Conservation (phyloP, 805 yeast genomes). For the Yarrowia osloensis region DNA sequence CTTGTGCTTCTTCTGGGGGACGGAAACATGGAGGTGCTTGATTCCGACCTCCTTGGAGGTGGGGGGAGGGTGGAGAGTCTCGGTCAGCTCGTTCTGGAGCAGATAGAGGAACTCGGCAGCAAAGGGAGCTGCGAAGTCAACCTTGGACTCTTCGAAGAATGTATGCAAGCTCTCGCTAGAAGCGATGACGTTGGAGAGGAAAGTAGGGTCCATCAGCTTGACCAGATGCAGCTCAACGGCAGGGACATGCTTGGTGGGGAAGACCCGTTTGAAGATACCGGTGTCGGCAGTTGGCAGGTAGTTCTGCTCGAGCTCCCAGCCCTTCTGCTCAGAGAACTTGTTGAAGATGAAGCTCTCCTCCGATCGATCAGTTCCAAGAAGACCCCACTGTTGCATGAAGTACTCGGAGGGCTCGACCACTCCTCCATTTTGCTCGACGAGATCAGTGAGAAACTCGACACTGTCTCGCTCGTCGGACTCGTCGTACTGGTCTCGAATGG, state of each 20-base stretch:
- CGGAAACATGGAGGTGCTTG: background rate
- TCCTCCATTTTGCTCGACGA: conserved; percentile 16
- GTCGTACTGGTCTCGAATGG: conserved; percentile 5
- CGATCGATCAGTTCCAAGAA: conserved; percentile 3
- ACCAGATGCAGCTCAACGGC: background rate
- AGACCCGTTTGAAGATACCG: conserved; percentile 4
- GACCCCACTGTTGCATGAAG: conserved; percentile 23
- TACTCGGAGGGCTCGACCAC: conserved; percentile 17
- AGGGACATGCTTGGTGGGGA: conserved; percentile 13
- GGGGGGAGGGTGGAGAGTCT: background rate
- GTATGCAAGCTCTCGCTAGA: background rate
- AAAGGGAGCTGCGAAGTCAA: background rate
- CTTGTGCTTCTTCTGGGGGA: conserved; percentile 1
- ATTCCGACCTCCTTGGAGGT: background rate
- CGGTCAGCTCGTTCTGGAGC: background rate
- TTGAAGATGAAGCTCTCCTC: conserved; percentile 9
- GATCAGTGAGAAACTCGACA: conserved; percentile 7
- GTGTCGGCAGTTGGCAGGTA: background rate
- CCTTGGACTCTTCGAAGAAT: conserved; percentile 12
- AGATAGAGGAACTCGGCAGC: conserved; percentile 12
- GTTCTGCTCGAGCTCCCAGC: background rate
- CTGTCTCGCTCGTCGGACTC: conserved; percentile 13
- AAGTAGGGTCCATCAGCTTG: conserved; percentile 9
- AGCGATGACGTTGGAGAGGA: background rate
- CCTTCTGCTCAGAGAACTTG: background rate